Percentiles rank a stretch among this genome's conserved stretches.
Evolutionary conservation across 75 land plant species (phyloP).

Genomic region (Sequoia sempervirens): DNA sequence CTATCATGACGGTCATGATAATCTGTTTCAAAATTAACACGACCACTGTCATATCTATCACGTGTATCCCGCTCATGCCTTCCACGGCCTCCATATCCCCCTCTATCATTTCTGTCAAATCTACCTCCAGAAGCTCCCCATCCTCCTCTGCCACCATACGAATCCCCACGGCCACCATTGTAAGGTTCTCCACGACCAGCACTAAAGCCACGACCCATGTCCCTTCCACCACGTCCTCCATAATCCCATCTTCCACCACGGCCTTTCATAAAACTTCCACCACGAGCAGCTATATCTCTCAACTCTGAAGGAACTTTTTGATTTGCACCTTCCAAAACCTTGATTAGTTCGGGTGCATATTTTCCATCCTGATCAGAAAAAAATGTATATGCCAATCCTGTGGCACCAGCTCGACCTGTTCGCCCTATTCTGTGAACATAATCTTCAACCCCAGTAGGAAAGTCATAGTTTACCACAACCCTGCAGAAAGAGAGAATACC

Average conservation of each 20-base stretch:
- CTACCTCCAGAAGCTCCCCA: slow-evolving; percentile 21
- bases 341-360: slow-evolving; percentile 83
- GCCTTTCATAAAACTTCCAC: slow-evolving; percentile 37
- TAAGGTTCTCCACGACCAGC: slow-evolving; percentile 19
- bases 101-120: slow-evolving; percentile 10
- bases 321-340: slow-evolving; percentile 79
- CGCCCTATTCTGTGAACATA: slow-evolving; percentile 94
- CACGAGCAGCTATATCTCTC: slow-evolving; percentile 57
- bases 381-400: slow-evolving; percentile 76
- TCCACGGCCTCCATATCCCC: slow-evolving; percentile 11
- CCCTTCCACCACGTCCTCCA: slow-evolving; percentile 36
- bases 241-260: slow-evolving; percentile 34
- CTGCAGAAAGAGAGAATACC: slow-evolving; percentile 23
- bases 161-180: slow-evolving; percentile 31
- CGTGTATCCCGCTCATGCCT: slow-evolving; percentile 11
- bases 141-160: slow-evolving; percentile 22
- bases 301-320: slow-evolving; percentile 74
- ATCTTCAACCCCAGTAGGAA: slow-evolving; percentile 92
- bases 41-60: neutral
- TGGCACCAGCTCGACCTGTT: slow-evolving; percentile 92
- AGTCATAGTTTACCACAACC: slow-evolving; percentile 90
- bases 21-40: slow-evolving; percentile 17
- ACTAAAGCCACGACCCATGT: slow-evolving; percentile 19
- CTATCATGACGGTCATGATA: slow-evolving; percentile 3
- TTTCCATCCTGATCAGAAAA: slow-evolving; percentile 83